Percentiles rank a stretch among this genome's conserved stretches.
phyloP scores from a whole-genome alignment of 2,329 filamentous ascomycete species.

The Penicillium sp. region DNA sequence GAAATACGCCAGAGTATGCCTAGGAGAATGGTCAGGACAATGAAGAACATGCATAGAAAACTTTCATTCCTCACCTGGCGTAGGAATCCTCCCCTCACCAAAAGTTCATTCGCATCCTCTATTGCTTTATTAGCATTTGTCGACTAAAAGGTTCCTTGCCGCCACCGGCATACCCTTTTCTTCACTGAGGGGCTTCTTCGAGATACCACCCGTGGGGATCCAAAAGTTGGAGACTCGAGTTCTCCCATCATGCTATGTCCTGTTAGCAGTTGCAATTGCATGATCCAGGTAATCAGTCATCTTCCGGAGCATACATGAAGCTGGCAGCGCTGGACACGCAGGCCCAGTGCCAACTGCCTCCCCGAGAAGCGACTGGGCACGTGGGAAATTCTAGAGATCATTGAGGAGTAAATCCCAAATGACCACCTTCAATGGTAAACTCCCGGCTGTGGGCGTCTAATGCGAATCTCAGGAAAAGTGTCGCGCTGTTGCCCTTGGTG shows the following conservation, averaged over 20 bases:
- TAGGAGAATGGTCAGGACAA: constrained; percentile 36
- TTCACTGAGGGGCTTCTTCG: constrained; percentile 54
- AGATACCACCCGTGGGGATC: constrained; percentile 73
- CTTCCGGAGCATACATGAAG: constrained; percentile 40
- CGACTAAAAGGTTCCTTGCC: constrained; percentile 38
- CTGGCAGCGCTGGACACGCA: constrained; percentile 33
- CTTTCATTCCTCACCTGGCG: constrained; percentile 59
- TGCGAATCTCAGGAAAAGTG: constrained; percentile 11
- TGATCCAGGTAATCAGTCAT: neutral
- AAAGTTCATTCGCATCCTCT: constrained; percentile 66
- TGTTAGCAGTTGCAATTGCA: constrained; percentile 14
- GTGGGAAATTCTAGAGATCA: constrained; percentile 32
- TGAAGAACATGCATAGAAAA: neutral
- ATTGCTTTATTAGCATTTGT: constrained; percentile 14
- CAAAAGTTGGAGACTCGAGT: constrained; percentile 73
- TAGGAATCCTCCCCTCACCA: constrained; percentile 71
- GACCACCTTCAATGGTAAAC: neutral
- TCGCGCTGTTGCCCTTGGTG: constrained; percentile 13
- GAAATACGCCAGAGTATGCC: constrained; percentile 88
- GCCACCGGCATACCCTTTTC: constrained; percentile 39
- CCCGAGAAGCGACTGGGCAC: constrained; percentile 28
- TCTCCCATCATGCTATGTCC: constrained; percentile 55
- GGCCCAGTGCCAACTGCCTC: constrained; percentile 10
- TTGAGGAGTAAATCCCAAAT: constrained; percentile 11
- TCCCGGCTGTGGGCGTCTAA: constrained; percentile 8